These are phyloP conservation scores for Harrya chromipes DNA, from an alignment of 768 basidiomycete genomes.

Conservation along the genomic window DNA sequence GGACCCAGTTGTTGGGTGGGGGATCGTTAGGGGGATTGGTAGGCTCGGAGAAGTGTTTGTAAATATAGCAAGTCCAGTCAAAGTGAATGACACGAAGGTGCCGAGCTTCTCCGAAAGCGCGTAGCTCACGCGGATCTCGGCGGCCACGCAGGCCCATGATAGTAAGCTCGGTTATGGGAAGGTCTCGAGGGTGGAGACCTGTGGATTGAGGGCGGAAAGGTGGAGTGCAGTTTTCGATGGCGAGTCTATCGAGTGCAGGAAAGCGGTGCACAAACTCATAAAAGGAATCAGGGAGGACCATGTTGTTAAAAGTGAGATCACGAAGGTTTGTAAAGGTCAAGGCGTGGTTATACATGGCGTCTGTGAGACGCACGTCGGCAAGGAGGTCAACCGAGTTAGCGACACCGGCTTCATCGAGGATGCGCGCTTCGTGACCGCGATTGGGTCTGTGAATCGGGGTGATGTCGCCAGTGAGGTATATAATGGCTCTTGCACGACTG, in stretches of 20 bases:
- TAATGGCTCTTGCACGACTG: slow-evolving; percentile 23
- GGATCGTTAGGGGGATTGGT: neutral
- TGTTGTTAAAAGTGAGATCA: slow-evolving; percentile 36
- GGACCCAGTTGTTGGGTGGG: slow-evolving; percentile 13
- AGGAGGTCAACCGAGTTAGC: slow-evolving; percentile 20
- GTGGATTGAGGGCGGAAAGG: slow-evolving; percentile 20
- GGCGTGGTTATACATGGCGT: slow-evolving; percentile 19
- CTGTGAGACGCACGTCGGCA: slow-evolving; percentile 15
- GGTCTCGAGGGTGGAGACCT: slow-evolving; percentile 28
- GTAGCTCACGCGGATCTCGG: slow-evolving; percentile 22
- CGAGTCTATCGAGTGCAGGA: slow-evolving; percentile 36
- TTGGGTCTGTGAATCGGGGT: slow-evolving; percentile 12
- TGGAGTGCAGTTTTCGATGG: slow-evolving; percentile 39
- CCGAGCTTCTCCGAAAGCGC: slow-evolving; percentile 35
- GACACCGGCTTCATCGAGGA: slow-evolving; percentile 21
- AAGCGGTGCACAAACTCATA: slow-evolving; percentile 37
- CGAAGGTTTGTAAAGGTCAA: slow-evolving; percentile 33
- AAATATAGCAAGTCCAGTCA: slow-evolving; percentile 41
- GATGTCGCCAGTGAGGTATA: slow-evolving; percentile 18
- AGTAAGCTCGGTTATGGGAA: slow-evolving; percentile 44
- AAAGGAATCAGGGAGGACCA: slow-evolving; percentile 36
- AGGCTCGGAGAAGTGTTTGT: slow-evolving; percentile 25
- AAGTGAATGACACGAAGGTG: slow-evolving; percentile 41
- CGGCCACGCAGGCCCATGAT: slow-evolving; percentile 36
- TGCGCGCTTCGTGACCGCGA: slow-evolving; percentile 25